Evolutionary conservation across 257 asterid genomes (phyloP).

Genomic region (Craterostigma plantagineum): DNA sequence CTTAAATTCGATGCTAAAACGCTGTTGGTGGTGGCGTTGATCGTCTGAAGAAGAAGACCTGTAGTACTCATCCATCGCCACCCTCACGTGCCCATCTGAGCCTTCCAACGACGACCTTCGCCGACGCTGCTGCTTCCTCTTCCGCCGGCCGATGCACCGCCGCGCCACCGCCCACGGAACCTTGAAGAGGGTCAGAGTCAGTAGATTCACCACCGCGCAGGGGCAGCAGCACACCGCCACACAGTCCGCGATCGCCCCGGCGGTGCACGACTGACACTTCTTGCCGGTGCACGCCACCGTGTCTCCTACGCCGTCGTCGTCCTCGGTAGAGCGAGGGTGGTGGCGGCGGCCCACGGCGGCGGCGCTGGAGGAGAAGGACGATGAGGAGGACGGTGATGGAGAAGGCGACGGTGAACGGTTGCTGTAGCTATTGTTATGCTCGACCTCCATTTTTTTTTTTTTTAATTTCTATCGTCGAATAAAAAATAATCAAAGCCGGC

Average conservation of each 20-base stretch:
- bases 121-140: conserved; percentile 14
- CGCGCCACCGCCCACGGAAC: conserved; percentile 78
- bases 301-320: conserved; percentile 26
- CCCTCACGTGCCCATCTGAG: conserved; percentile 11
- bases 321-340: conserved; percentile 17
- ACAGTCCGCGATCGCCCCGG: conserved; percentile 79
- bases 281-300: conserved; percentile 43
- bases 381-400: conserved; percentile 11
- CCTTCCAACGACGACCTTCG: conserved; percentile 10
- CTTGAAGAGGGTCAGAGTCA: conserved; percentile 48
- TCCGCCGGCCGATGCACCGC: conserved; percentile 25
- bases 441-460: no score
- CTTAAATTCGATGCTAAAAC: conserved; percentile 28
- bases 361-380: not conserved
- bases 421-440: conserved; percentile 7
- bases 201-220: conserved; percentile 57
- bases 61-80: conserved; percentile 19
- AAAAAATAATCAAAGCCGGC: no score
- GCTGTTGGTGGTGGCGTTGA: not conserved
- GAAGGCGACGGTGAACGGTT: conserved; percentile 16
- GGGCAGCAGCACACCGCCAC: conserved; percentile 95
- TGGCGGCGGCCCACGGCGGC: conserved; percentile 10
- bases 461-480: no score
- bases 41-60: conserved; percentile 9
- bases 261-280: conserved; percentile 69